Evolutionary conservation across 371 early-diverging fungal genomes (phyloP), one percentile per base, ranked within the genome.

Genomic region (Thermomucor indicae-seudaticae): DNA sequence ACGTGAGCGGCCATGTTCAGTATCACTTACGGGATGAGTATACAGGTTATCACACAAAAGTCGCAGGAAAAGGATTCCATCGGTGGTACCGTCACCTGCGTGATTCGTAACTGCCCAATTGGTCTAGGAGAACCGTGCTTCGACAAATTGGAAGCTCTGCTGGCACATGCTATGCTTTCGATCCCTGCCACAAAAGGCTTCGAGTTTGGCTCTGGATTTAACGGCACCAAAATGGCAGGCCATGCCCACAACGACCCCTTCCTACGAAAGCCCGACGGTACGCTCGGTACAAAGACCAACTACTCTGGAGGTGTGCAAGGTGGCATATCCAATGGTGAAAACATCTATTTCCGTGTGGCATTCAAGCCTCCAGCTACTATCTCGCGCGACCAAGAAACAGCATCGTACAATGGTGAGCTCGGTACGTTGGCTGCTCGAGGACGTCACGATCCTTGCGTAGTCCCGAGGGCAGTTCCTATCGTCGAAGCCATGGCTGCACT

Each of bases 41-140:
- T 42, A 30, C 49, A 74, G 70, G 64, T 81, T 6, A 95, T 97
- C 49, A 64, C 90, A 22, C 64, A 76, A 48, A 86, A 90, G 43
- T 82, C 85, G 49, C 85, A 86, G 27, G 86, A 84, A 35, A 77
- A 89, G 51, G 91, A 97, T 69, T 96, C 96, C 8, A 88, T 95
- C 48, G 98, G 98, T 50, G 98, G 98, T n/a, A 87, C 89, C 2
- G 89, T 97, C 12, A 90, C 92, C n/a, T 97, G 98, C 67, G 95
- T 97, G 28, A 91, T 97, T 64, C 84, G 98, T 43, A 90, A 92
- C 52, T 84, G 87, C 25, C 98, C 98, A 11, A 61, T 81, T 12
- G 98, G 98, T n/a, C 75, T 97, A 47, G 98, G 98, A 44, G 98
- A 97, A 64, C 98, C 98, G 7, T 91, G 93, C 69, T 97, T 97